phyloP scores from a whole-genome alignment of 2,329 filamentous ascomycete genomes.

The Neonectria ditissima region DNA sequence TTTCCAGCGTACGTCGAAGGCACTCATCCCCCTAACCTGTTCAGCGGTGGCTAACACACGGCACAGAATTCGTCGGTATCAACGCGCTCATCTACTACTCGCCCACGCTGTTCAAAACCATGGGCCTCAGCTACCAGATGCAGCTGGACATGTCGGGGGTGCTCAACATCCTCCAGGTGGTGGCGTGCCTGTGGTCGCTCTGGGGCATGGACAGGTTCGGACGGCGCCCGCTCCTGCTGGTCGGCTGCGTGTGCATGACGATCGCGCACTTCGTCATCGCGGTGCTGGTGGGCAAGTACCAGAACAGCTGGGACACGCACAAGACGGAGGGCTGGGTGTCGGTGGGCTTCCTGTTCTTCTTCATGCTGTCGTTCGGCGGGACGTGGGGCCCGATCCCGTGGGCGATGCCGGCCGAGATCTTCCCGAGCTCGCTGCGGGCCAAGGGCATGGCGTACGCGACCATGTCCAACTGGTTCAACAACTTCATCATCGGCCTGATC shows the following conservation, averaged over 20 bases:
- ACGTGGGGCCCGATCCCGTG: slow-evolving; percentile 66
- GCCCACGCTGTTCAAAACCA: too few species aligned
- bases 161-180: slow-evolving; percentile 45
- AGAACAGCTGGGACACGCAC: slow-evolving; percentile 39
- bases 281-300: slow-evolving; percentile 40
- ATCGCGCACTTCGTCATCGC: slow-evolving; percentile 18
- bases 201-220: slow-evolving; percentile 35
- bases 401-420: slow-evolving; percentile 68
- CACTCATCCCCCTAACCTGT: too few species aligned
- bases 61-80: too few species aligned
- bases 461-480: slow-evolving; percentile 69
- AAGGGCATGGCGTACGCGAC: slow-evolving; percentile 73
- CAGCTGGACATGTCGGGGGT: slow-evolving; percentile 49
- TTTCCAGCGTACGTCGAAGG: too few species aligned
- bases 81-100: too few species aligned
- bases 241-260: too few species aligned
- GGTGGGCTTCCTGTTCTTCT: slow-evolving; percentile 55
- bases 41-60: too few species aligned
- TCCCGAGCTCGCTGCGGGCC: slow-evolving; percentile 69
- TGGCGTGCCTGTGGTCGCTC: slow-evolving; percentile 47
- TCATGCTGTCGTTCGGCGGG: slow-evolving; percentile 70
- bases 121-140: slow-evolving; percentile 58
- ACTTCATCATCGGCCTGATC: slow-evolving; percentile 50
- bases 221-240: too few species aligned
- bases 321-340: slow-evolving; percentile 42